Base-by-base conservation (phyloP, 1,139 yeast genomes). In the Magnusiomyces suaveolens region DNA sequence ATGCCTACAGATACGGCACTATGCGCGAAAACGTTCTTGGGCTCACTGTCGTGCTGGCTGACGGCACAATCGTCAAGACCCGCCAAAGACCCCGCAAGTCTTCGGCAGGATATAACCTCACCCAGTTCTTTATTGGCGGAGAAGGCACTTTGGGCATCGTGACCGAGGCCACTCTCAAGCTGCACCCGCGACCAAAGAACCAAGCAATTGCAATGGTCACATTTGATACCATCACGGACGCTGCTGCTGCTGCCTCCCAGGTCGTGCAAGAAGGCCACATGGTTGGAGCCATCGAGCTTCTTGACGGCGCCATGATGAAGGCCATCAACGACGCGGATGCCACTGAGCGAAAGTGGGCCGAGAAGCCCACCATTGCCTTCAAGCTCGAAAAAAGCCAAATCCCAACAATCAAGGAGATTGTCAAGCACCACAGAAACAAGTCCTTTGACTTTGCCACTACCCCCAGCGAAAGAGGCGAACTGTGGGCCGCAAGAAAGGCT, bases 401-500 rank as follows among this genome's bases (percentile, higher is more conserved):
- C 39, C 53, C 54, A 12, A 61, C 55, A 8, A 66, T 66, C 20
- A 49, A 56, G 38, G 54, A 43, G 3, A 60, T 70, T 33, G 57
- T 69, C 38, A 56, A 59, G 29, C 18, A 54, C 23, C 62, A 64
- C 53, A 39, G 51, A 20, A 55, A 38, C 52, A 57, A 53, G 21
- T 50, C 60, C 12, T 78, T 83, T 64, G 82, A 81, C 60, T 81
- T 78, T 59, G 89, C 95, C 1, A 72, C 73, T 25, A 75, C 76
- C 56, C 83, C 77, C 21, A 87, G 82, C 25, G 87, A 86, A 58
- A 84, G 84, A 57, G 74, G 73, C 1, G 82, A 84, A 59, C 73
- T 89, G 51, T 89, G 97, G 96, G 80, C 84, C 24, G 97, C 96
- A 1, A 74, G 97, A 61, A 83, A 92, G 67, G 83, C 83, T 60